Percentiles rank a stretch among this genome's conserved stretches.
Conservation (phyloP, 805 yeast species). For the Sugiyamaella americana region DNA sequence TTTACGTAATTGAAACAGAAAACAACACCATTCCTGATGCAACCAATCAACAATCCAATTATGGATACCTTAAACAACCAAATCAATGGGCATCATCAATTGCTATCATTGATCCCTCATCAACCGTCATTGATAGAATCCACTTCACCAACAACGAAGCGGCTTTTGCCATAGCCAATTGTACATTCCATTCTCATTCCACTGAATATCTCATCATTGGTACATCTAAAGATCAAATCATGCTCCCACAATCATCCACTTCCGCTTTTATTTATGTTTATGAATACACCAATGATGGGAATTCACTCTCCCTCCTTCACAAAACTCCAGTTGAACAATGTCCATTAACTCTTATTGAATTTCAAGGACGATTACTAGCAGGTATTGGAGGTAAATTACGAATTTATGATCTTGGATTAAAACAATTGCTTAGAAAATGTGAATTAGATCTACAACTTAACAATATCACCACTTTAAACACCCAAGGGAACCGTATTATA, state of each 20-base stretch:
- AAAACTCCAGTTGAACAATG: slow-evolving; percentile 5
- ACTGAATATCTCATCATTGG: slow-evolving; percentile 26
- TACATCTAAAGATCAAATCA: slow-evolving; percentile 24
- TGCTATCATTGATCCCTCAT: slow-evolving; percentile 40
- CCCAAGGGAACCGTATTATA: slow-evolving; percentile 53
- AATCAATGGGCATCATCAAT: slow-evolving; percentile 49
- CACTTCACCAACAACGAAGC: slow-evolving; percentile 42
- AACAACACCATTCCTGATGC: slow-evolving; percentile 33
- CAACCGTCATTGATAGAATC: slow-evolving; percentile 38
- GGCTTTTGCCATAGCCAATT: slow-evolving; percentile 36
- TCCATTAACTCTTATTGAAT: slow-evolving; percentile 45
- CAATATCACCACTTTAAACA: slow-evolving; percentile 48
- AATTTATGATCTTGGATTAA: slow-evolving; percentile 67
- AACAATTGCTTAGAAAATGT: slow-evolving; percentile 68
- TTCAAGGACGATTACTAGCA: slow-evolving; percentile 55
- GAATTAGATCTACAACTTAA: slow-evolving; percentile 37
- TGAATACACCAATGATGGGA: slow-evolving; percentile 30
- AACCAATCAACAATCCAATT: slow-evolving; percentile 24
- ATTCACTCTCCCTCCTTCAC: slow-evolving; percentile 17
- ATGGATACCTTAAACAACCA: slow-evolving; percentile 26
- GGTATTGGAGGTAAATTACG: slow-evolving; percentile 51
- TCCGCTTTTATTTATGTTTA: slow-evolving; percentile 29
- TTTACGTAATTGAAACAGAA: slow-evolving; percentile 45
- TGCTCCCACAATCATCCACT: slow-evolving; percentile 19
- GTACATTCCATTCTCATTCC: slow-evolving; percentile 28